phyloP scores from a whole-genome alignment of 2,329 filamentous ascomycete species.

The Lecanicillium sp. region DNA sequence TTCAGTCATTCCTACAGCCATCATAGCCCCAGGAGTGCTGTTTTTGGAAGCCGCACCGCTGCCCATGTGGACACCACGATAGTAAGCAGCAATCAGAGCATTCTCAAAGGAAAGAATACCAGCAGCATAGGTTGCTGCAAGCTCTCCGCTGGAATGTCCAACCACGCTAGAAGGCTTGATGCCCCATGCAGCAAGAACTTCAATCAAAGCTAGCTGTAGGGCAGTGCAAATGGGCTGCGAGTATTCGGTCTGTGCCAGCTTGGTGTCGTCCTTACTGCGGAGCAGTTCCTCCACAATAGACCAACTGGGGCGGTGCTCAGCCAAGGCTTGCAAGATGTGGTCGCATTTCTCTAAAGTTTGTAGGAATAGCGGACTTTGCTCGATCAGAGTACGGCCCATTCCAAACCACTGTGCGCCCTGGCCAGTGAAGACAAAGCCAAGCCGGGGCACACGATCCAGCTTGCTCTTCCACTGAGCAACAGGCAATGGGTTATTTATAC shows the following conservation, averaged over 20 bases:
- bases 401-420: constrained; percentile 22
- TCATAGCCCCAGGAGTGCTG: constrained; percentile 25
- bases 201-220: constrained; percentile 32
- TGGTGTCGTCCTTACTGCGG: constrained; percentile 11
- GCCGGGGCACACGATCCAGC: background rate
- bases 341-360: constrained; percentile 15
- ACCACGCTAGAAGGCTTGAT: constrained; percentile 25
- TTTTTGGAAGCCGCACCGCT: constrained; percentile 11
- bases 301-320: background rate
- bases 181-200: constrained; percentile 29
- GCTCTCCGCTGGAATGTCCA: constrained; percentile 34
- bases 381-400: constrained; percentile 21
- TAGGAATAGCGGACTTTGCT: constrained; percentile 19
- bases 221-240: constrained; percentile 30
- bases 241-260: constrained; percentile 24
- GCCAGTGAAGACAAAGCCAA: constrained; percentile 20
- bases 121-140: constrained; percentile 31
- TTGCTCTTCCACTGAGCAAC: background rate
- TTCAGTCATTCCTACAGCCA: constrained; percentile 25
- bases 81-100: constrained; percentile 33
- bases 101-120: constrained; percentile 31
- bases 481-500: background rate
- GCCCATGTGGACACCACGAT: constrained; percentile 19
- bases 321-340: background rate
- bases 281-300: background rate